A percentile compares a stretch with the other conserved stretches of the same genome.
phyloP scores from a whole-genome alignment of 2,329 filamentous ascomycete genomes.

The Alternaria dauci region DNA sequence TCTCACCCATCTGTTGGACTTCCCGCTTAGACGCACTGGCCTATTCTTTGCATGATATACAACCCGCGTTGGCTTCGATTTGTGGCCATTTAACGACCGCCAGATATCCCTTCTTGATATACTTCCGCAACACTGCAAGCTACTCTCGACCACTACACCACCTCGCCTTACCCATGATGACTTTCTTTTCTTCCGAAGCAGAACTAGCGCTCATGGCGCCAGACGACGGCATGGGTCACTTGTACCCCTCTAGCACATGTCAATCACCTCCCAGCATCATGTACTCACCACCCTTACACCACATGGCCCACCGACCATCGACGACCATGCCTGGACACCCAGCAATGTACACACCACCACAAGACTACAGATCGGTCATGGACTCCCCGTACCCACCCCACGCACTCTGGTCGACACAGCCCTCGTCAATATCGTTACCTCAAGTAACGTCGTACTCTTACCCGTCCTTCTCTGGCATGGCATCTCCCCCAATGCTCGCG shows the following conservation, averaged over 20 bases:
- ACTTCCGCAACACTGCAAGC: slow-evolving; percentile 15
- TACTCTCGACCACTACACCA: slow-evolving; percentile 11
- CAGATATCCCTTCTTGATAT: slow-evolving; percentile 20
- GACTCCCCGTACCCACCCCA: slow-evolving; percentile 47
- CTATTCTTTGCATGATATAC: slow-evolving; percentile 41
- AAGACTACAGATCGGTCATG: slow-evolving; percentile 42
- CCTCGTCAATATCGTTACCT: slow-evolving; percentile 38
- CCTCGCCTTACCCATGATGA: slow-evolving; percentile 33
- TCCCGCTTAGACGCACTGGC: slow-evolving; percentile 42
- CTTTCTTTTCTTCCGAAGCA: slow-evolving; percentile 48
- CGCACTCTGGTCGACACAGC: slow-evolving; percentile 42
- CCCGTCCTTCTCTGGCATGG: slow-evolving; percentile 41
- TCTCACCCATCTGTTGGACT: slow-evolving; percentile 37
- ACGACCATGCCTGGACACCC: slow-evolving; percentile 35
- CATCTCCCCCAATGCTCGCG: slow-evolving; percentile 32
- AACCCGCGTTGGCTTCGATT: slow-evolving; percentile 34
- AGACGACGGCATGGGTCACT: slow-evolving; percentile 44
- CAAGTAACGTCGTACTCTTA: slow-evolving; percentile 48
- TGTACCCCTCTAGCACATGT: slow-evolving; percentile 49
- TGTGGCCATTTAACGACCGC: slow-evolving; percentile 27
- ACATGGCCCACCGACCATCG: slow-evolving; percentile 38
- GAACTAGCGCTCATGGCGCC: slow-evolving; percentile 49
- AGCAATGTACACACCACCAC: slow-evolving; percentile 39
- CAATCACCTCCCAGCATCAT: slow-evolving; percentile 51
- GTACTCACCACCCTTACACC: slow-evolving; percentile 49